These are phyloP conservation scores for Aspergillus sergii DNA, from an alignment of 2,329 filamentous ascomycete genomes.

Conservation along the genomic window DNA sequence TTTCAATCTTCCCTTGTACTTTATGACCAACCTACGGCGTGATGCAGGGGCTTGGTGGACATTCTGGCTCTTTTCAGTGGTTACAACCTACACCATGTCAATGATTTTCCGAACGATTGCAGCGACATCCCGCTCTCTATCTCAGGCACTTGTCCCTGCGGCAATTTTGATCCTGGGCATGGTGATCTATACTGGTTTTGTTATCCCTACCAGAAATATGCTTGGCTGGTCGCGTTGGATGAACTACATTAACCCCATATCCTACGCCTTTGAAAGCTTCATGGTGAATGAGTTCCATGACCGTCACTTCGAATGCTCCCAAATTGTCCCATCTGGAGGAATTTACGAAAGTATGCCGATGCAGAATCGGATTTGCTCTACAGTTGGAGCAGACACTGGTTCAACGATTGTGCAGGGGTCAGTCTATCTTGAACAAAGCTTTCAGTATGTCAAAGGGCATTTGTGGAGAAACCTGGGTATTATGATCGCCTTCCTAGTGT, in stretches of 20 bases:
- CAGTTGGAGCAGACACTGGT: conserved; percentile 62
- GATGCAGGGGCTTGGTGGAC: conserved; percentile 80
- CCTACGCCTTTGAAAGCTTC: conserved; percentile 77
- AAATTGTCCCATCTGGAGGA: conserved; percentile 46
- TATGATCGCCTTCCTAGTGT: conserved; percentile 64
- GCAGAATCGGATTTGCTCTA: conserved; percentile 57
- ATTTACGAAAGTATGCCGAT: conserved; percentile 39
- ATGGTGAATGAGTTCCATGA: conserved; percentile 81
- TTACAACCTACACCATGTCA: conserved; percentile 75
- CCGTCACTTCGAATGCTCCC: conserved; percentile 58
- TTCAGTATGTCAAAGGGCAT: conserved; percentile 60
- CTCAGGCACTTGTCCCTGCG: conserved; percentile 60
- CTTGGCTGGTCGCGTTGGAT: conserved; percentile 81
- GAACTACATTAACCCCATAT: conserved; percentile 76
- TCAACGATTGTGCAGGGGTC: conserved; percentile 58
- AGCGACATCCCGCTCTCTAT: conserved; percentile 69
- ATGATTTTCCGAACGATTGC: conserved; percentile 84
- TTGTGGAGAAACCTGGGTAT: conserved; percentile 73
- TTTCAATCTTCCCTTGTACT: conserved; percentile 83
- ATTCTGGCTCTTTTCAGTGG: conserved; percentile 76
- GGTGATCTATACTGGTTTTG: conserved; percentile 55
- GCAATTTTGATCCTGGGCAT: conserved; percentile 51
- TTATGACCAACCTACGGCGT: conserved; percentile 79
- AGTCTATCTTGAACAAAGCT: conserved; percentile 57
- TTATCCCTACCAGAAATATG: conserved; percentile 61